These are phyloP conservation scores for Cyberlindnera subsufficiens DNA, from an alignment of 805 yeast genomes.

Conservation along the genomic window DNA sequence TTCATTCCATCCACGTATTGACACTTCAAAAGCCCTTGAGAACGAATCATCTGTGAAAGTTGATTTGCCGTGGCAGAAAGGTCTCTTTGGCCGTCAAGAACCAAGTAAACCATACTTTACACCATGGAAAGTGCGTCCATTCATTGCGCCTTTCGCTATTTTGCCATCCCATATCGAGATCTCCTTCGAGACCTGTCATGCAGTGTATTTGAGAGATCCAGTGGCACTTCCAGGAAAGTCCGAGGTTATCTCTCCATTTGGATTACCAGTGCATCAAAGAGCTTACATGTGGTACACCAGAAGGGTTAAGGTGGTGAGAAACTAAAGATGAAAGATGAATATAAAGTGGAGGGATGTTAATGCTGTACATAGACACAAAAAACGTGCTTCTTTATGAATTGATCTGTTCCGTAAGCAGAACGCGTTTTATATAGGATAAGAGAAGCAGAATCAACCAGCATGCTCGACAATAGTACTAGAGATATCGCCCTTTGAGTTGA, in stretches of 20 bases:
- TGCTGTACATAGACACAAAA: background rate
- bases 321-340: background rate
- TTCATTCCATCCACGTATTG: constrained; percentile 34
- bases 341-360: background rate
- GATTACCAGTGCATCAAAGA: constrained; percentile 76
- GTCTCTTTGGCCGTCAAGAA: constrained; percentile 74
- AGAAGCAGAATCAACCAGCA: constrained; percentile 44
- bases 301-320: constrained; percentile 41
- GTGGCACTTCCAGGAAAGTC: constrained; percentile 96
- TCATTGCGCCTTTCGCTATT: constrained; percentile 86
- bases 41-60: constrained; percentile 48
- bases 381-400: background rate
- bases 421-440: background rate
- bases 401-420: background rate
- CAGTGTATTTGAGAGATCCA: constrained; percentile 94
- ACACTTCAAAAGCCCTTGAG: constrained; percentile 42
- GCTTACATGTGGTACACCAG: constrained; percentile 92
- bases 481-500: constrained; percentile 52
- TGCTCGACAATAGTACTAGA: constrained; percentile 75
- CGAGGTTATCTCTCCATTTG: constrained; percentile 90
- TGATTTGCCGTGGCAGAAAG: constrained; percentile 74
- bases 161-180: constrained; percentile 90
- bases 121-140: constrained; percentile 95
- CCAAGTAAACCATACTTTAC: constrained; percentile 82
- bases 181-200: constrained; percentile 89